Conservation (phyloP, 768 basidiomycete genomes). For the Lactarius pseudohatsudake region DNA sequence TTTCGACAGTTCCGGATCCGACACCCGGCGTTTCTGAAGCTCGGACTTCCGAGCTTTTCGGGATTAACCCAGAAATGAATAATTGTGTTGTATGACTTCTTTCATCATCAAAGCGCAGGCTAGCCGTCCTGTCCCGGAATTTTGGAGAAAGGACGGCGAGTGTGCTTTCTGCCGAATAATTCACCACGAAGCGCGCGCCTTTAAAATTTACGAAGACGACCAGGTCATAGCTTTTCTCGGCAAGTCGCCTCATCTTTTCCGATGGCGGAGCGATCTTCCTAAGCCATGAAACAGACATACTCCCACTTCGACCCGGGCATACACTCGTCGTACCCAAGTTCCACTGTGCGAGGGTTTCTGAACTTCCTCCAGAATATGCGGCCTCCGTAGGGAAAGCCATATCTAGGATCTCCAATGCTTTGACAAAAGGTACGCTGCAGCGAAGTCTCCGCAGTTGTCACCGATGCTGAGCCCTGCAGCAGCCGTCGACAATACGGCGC, state of each 20-base stretch:
- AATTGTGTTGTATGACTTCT: slow-evolving; percentile 54
- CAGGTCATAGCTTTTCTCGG: slow-evolving; percentile 66
- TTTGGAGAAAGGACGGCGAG: slow-evolving; percentile 50
- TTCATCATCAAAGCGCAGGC: slow-evolving; percentile 69
- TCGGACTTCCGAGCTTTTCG: background rate
- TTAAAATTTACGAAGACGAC: slow-evolving; percentile 60
- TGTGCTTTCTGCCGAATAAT: slow-evolving; percentile 72
- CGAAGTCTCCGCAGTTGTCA: background rate
- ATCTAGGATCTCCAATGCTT: slow-evolving; percentile 58
- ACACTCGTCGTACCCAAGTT: slow-evolving; percentile 68
- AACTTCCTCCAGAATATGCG: slow-evolving; percentile 59
- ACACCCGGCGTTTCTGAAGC: no score
- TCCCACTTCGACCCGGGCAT: slow-evolving; percentile 66
- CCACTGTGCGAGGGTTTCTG: slow-evolving; percentile 62
- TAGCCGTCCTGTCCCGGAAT: slow-evolving; percentile 43
- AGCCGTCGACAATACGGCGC: slow-evolving; percentile 64
- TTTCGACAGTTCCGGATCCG: background rate
- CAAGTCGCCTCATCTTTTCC: slow-evolving; percentile 30
- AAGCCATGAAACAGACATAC: slow-evolving; percentile 48
- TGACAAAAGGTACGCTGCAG: slow-evolving; percentile 53
- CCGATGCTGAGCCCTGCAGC: background rate
- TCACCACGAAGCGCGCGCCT: slow-evolving; percentile 46
- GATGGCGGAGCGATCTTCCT: background rate
- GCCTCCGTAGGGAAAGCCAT: slow-evolving; percentile 58
- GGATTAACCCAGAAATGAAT: background rate